phyloP scores from a whole-genome alignment of 371 early-diverging fungal genomes.

The Mucor velutinosus region DNA sequence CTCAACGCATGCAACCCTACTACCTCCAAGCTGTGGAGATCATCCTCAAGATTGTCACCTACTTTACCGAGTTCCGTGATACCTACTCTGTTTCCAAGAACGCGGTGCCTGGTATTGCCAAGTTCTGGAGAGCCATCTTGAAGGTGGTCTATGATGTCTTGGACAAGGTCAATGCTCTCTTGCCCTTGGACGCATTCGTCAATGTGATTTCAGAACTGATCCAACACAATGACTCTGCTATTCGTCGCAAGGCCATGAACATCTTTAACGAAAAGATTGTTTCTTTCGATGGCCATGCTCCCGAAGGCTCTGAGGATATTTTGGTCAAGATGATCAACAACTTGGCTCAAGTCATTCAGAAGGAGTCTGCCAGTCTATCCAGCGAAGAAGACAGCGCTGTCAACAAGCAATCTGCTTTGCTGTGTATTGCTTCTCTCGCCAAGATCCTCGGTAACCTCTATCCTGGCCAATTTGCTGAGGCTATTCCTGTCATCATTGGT shows the following conservation, averaged over 20 bases:
- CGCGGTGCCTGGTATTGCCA: conserved; percentile 42
- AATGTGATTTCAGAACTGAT: conserved; percentile 70
- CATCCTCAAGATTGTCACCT: conserved; percentile 56
- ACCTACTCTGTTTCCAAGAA: conserved; percentile 36
- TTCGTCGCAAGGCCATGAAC: conserved; percentile 82
- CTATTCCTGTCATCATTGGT: conserved; percentile 65
- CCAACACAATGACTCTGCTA: conserved; percentile 62
- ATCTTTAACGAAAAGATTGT: conserved; percentile 75
- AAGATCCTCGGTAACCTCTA: conserved; percentile 65
- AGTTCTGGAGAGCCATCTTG: conserved; percentile 64
- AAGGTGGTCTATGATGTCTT: conserved; percentile 74
- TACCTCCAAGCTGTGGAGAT: conserved; percentile 55
- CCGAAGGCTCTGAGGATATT: conserved; percentile 42
- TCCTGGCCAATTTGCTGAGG: conserved; percentile 61
- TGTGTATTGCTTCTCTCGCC: conserved; percentile 80
- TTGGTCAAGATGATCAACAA: conserved; percentile 53
- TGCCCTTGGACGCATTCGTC: conserved; percentile 76
- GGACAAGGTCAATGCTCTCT: conserved; percentile 73
- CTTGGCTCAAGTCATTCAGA: conserved; percentile 49
- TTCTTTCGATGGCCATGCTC: conserved; percentile 47
- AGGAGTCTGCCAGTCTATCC: conserved; percentile 35
- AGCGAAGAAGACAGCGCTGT: conserved; percentile 56
- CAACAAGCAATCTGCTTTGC: conserved; percentile 79
- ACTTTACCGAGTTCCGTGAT: conserved; percentile 51
- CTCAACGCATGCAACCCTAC: conserved; percentile 49